Evolutionary conservation across 345 rosid species (phyloP).

Genomic region (Reutealis trisperma): DNA sequence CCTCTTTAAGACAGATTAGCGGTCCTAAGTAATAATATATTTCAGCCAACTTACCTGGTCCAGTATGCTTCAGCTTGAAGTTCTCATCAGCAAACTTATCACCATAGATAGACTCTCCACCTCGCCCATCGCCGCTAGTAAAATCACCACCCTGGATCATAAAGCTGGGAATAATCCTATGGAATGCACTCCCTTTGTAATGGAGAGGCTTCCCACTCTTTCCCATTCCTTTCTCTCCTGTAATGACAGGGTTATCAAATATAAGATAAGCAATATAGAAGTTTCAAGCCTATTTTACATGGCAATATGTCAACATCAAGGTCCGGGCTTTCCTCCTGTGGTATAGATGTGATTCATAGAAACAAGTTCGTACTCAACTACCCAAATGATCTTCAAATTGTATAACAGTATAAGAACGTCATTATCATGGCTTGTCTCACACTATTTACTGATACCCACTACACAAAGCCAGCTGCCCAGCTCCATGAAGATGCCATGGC

Average conservation of each 20-base stretch:
- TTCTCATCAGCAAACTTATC: slow-evolving; percentile 91
- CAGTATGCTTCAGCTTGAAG: slow-evolving; percentile 90
- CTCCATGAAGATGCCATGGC: neutral
- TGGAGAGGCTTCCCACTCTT: slow-evolving; percentile 85
- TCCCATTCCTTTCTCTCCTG: slow-evolving; percentile 90
- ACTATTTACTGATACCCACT: neutral
- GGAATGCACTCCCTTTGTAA: slow-evolving; percentile 79
- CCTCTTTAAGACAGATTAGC: neutral
- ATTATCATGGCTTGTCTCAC: neutral
- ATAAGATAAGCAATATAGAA: neutral
- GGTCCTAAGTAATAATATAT: neutral
- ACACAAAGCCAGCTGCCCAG: neutral
- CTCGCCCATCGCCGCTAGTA: slow-evolving; percentile 82
- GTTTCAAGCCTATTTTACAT: neutral
- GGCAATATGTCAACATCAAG: neutral
- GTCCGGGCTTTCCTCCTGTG: neutral
- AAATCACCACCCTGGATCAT: slow-evolving; percentile 98
- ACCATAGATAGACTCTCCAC: slow-evolving; percentile 94
- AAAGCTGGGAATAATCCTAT: slow-evolving; percentile 90
- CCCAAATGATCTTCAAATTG: neutral
- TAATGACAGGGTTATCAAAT: neutral
- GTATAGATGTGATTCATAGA: neutral
- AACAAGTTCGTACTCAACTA: neutral
- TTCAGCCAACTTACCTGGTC: slow-evolving; percentile 55
- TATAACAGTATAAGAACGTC: neutral